Evolutionary conservation across 2,329 filamentous ascomycete species (phyloP).

Genomic region (Fusarium scirpi): DNA sequence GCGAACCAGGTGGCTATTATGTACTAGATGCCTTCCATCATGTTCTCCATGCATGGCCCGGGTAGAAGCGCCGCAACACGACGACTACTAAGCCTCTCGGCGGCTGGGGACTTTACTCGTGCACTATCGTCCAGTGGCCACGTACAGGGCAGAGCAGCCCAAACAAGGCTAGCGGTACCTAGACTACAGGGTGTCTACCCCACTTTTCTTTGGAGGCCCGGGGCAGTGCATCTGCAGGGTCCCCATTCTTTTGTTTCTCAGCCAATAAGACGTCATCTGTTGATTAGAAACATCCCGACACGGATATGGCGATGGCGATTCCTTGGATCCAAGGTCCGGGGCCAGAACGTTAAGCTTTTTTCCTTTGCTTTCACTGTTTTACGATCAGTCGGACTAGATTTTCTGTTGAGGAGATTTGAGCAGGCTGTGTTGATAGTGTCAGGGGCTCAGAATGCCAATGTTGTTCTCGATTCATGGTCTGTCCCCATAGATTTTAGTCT

Average conservation of each 20-base stretch:
- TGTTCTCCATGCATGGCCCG: conserved; percentile 6
- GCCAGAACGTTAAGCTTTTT: conserved; percentile 40
- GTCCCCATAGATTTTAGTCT: conserved; percentile 10
- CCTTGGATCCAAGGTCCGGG: conserved; percentile 16
- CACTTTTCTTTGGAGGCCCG: conserved; percentile 18
- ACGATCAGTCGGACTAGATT: conserved; percentile 5
- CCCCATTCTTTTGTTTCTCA: conserved; percentile 16
- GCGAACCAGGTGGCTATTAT: conserved; percentile 37
- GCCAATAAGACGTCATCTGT: neutral
- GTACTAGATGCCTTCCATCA: conserved; percentile 17
- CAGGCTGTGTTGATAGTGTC: conserved; percentile 23
- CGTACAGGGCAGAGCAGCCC: conserved; percentile 6
- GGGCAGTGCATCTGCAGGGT: conserved; percentile 33
- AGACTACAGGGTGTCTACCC: conserved; percentile 3
- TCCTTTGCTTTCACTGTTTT: conserved; percentile 6
- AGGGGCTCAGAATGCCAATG: conserved; percentile 11
- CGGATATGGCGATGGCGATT: conserved; percentile 40
- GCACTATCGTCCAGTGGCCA: conserved; percentile 18
- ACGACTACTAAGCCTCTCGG: conserved; percentile 33
- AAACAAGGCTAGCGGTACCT: conserved; percentile 3
- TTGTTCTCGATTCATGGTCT: conserved; percentile 21
- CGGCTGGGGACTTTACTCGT: conserved; percentile 20
- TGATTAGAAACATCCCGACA: conserved; percentile 17
- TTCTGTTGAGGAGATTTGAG: conserved; percentile 30
- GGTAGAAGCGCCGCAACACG: conserved; percentile 24